These are phyloP conservation scores for Paramecium primaurelia DNA, from an alignment of 73 alveolate species.

Conservation along the genomic window DNA sequence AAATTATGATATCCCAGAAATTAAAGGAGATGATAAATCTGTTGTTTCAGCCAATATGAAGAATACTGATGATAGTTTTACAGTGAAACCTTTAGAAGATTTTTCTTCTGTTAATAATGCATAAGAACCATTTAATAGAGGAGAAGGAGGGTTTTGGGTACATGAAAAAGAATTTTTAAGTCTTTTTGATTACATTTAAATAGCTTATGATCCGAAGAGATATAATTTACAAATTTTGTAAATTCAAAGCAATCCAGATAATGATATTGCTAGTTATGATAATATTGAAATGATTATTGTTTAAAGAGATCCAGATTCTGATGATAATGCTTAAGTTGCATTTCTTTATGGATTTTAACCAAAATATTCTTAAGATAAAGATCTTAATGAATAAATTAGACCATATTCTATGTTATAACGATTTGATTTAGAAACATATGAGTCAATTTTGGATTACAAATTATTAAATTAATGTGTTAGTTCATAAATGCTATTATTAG, in stretches of 20 bases:
- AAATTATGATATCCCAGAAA: conserved; percentile 56
- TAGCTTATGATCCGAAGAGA: conserved; percentile 73
- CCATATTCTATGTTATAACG: conserved; percentile 47
- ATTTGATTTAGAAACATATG: conserved; percentile 49
- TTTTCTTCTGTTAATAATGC: conserved; percentile 43
- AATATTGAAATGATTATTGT: conserved; percentile 46
- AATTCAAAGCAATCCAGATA: neutral
- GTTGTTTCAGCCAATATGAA: conserved; percentile 34
- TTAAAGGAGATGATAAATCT: conserved; percentile 56
- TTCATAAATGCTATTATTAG: neutral
- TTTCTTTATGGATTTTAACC: conserved; percentile 57
- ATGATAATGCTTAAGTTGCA: conserved; percentile 43
- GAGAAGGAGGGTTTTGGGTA: conserved; percentile 89
- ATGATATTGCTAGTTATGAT: conserved; percentile 52
- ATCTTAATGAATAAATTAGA: conserved; percentile 5
- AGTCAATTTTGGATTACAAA: conserved; percentile 43
- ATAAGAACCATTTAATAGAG: conserved; percentile 75
- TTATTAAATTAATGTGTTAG: conserved; percentile 14
- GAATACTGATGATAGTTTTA: conserved; percentile 17
- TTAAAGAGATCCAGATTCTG: conserved; percentile 43
- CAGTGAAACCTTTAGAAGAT: conserved; percentile 60
- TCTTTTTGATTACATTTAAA: conserved; percentile 67
- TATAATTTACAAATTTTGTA: conserved; percentile 56
- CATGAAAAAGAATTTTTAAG: conserved; percentile 73
- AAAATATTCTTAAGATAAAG: conserved; percentile 24